phyloP scores from a whole-genome alignment of 768 basidiomycete species.

The Filobasidium wieringae region DNA sequence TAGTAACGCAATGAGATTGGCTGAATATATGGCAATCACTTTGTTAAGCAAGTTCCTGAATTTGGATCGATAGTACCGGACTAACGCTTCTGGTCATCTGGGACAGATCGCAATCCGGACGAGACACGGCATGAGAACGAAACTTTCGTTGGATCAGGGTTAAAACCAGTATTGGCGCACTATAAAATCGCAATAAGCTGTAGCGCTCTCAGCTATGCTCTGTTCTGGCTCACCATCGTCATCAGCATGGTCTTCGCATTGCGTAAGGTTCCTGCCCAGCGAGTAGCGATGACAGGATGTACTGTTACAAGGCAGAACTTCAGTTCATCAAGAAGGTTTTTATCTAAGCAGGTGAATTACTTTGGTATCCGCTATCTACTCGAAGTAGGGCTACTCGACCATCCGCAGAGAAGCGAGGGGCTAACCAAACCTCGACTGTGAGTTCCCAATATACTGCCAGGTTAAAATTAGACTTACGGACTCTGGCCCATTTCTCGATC shows the following conservation, averaged over 20 bases:
- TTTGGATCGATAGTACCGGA: not conserved
- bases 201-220: constrained; percentile 17
- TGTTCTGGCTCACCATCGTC: constrained; percentile 26
- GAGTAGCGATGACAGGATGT: constrained; percentile 44
- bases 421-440: constrained; percentile 21
- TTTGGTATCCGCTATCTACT: constrained; percentile 43
- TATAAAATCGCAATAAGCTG: not conserved
- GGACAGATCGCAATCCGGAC: constrained; percentile 31
- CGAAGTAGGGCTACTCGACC: constrained; percentile 43
- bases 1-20: constrained; percentile 41
- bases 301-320: constrained; percentile 23
- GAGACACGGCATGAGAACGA: constrained; percentile 45
- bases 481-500: constrained; percentile 36
- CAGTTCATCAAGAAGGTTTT: not conserved
- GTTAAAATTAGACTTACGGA: constrained; percentile 15
- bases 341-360: constrained; percentile 12
- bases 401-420: constrained; percentile 44
- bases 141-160: constrained; percentile 36
- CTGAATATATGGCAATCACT: constrained; percentile 9
- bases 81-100: constrained; percentile 33
- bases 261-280: constrained; percentile 43
- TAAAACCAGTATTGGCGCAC: constrained; percentile 42
- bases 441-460: not conserved
- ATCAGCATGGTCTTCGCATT: constrained; percentile 35
- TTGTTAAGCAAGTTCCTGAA: not conserved